phyloP scores from a whole-genome alignment of 140 eudicot species.

The Oenanthe javanica region DNA sequence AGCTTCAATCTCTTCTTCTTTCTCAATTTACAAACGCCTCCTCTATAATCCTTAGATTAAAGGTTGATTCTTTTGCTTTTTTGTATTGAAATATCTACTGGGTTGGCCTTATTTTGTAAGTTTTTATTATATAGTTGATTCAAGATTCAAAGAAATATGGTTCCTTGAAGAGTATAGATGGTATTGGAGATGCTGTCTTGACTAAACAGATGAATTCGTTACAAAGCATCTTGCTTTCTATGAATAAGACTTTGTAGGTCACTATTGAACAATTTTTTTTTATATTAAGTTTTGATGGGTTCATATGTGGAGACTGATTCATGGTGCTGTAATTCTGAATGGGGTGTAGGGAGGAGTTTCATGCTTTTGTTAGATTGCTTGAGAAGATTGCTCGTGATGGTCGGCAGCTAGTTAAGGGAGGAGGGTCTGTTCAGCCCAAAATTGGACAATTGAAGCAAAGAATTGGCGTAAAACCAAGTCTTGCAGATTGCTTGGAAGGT shows the following conservation, averaged over 20 bases:
- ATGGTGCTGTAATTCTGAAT: conserved; percentile 9
- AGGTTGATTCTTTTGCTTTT: conserved; percentile 30
- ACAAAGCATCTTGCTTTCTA: conserved; percentile 44
- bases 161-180: conserved; percentile 43
- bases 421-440: conserved; percentile 49
- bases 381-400: conserved; percentile 66
- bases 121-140: conserved; percentile 32
- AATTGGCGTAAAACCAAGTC: conserved; percentile 73
- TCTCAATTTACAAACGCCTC: conserved; percentile 73
- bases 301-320: not conserved
- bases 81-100: not conserved
- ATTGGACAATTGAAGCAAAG: conserved; percentile 55
- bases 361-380: conserved; percentile 35
- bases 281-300: conserved; percentile 4
- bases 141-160: conserved; percentile 54
- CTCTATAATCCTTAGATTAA: conserved; percentile 63
- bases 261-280: not conserved
- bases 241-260: conserved; percentile 63
- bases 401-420: conserved; percentile 62
- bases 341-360: conserved; percentile 58
- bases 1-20: conserved; percentile 47
- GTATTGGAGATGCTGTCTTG: conserved; percentile 46
- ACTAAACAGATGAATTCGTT: conserved; percentile 73
- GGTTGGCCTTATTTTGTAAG: not conserved
- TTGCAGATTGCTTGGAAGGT: conserved; percentile 76